These are phyloP conservation scores for Spizellomyces punctatus DNA, from an alignment of 192 early-diverging fungal genomes.

Conservation along the genomic window DNA sequence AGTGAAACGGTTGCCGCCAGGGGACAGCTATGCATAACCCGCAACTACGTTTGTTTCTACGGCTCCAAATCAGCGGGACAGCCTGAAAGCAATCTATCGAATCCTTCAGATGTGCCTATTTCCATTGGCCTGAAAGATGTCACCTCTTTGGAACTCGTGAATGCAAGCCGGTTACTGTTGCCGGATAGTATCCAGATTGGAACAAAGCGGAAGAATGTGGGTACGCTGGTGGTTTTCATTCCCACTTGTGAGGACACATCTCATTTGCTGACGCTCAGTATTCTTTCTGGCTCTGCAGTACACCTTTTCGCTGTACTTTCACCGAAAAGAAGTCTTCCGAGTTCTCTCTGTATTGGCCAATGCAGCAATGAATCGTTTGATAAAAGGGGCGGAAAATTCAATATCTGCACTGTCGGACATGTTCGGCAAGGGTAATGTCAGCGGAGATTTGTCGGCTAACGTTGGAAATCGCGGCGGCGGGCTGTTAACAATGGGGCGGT, in stretches of 20 bases:
- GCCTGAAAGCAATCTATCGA: too few relatives aligned
- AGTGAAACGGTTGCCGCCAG: constrained; percentile 33
- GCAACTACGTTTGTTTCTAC: constrained; percentile 48
- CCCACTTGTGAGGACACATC: background rate
- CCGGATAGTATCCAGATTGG: constrained; percentile 51
- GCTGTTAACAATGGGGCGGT: constrained; percentile 40
- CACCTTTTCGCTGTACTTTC: constrained; percentile 49
- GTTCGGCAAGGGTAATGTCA: constrained; percentile 57
- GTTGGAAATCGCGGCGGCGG: constrained; percentile 43
- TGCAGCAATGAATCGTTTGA: constrained; percentile 59
- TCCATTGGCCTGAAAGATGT: background rate
- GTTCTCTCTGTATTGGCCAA: constrained; percentile 43
- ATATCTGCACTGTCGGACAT: constrained; percentile 53
- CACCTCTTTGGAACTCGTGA: constrained; percentile 40
- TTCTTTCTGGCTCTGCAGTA: constrained; percentile 29
- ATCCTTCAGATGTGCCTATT: too few relatives aligned
- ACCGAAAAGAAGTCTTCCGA: constrained; percentile 57
- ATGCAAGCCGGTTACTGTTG: constrained; percentile 43
- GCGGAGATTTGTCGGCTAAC: constrained; percentile 56
- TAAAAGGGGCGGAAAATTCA: constrained; percentile 60
- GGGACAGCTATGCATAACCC: constrained; percentile 46
- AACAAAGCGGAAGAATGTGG: constrained; percentile 37
- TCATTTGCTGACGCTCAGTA: constrained; percentile 2
- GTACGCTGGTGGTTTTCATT: constrained; percentile 1
- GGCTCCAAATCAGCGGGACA: constrained; percentile 1